phyloP scores from a whole-genome alignment of 345 rosid genomes.

The Streptanthus diversifolius region DNA sequence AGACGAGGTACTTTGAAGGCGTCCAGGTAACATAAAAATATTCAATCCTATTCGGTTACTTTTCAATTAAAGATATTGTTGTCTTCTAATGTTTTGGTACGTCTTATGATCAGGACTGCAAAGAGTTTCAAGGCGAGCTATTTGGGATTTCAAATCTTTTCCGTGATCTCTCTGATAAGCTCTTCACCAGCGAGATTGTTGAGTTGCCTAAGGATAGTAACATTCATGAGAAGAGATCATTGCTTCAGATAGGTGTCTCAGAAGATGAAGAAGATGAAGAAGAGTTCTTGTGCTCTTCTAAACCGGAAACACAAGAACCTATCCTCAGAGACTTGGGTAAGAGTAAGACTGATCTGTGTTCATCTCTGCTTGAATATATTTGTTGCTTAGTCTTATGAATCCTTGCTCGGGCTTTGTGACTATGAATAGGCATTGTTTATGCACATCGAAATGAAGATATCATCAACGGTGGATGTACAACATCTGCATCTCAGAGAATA shows the following conservation, averaged over 20 bases:
- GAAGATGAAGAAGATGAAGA: conserved; percentile 28
- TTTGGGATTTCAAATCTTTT: conserved; percentile 92
- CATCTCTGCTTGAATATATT: not conserved
- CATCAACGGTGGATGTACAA: conserved; percentile 43
- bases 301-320: conserved; percentile 29
- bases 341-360: conserved; percentile 7
- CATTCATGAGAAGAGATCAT: conserved; percentile 27
- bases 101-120: conserved; percentile 69
- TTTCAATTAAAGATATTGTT: not conserved
- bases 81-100: conserved; percentile 1
- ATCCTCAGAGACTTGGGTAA: conserved; percentile 63
- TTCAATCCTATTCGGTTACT: not conserved
- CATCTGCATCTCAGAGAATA: conserved; percentile 10
- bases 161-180: conserved; percentile 83
- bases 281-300: conserved; percentile 14
- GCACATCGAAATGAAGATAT: conserved; percentile 70
- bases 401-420: not conserved
- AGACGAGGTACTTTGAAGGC: conserved; percentile 88
- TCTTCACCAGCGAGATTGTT: conserved; percentile 80
- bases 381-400: not conserved
- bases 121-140: conserved; percentile 88
- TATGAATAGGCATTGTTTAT: conserved; percentile 57
- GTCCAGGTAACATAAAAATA: conserved; percentile 57
- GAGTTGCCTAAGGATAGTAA: conserved; percentile 43
- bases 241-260: conserved; percentile 13